Evolutionary conservation across 208 protist species (phyloP).

Genomic region (Acanthamoeba lenticulata): DNA sequence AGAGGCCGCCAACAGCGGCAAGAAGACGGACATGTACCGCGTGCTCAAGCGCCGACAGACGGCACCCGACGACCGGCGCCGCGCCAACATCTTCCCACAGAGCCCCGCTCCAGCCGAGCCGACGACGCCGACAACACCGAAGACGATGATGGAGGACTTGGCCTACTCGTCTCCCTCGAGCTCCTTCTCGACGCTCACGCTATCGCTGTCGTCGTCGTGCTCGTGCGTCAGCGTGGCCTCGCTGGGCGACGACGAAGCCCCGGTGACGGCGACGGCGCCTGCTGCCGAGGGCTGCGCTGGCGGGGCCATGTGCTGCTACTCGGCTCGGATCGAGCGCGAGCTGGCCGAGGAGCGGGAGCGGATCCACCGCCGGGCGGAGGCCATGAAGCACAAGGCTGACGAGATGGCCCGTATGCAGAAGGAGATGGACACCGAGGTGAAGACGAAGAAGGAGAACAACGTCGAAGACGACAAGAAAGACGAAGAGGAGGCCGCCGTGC

Average conservation of each 20-base stretch:
- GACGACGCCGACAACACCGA: not conserved
- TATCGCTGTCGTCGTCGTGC: not conserved
- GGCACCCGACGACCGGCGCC: not conserved
- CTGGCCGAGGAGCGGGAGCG: not conserved
- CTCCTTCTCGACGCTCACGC: not conserved
- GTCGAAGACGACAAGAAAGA: not conserved
- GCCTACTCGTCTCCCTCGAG: not conserved
- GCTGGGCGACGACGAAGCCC: not conserved
- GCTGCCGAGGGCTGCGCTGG: not conserved
- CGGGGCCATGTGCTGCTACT: not conserved
- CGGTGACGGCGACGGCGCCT: not conserved
- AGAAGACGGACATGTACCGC: constrained; percentile 13
- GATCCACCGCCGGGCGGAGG: not conserved
- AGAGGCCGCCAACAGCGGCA: not conserved
- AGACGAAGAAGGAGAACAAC: not conserved
- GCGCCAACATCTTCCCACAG: not conserved
- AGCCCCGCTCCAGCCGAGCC: not conserved
- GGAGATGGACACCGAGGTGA: not conserved
- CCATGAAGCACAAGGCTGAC: not conserved
- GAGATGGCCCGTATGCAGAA: too few relatives aligned
- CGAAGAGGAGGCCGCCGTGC: not conserved
- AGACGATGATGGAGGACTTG: not conserved
- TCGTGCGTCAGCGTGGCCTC: not conserved
- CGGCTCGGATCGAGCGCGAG: not conserved
- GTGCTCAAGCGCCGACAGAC: not conserved